Evolutionary conservation across 2,329 filamentous ascomycete species (phyloP), one percentile per base, ranked within the genome.

Genomic region (Fusarium begoniae): DNA sequence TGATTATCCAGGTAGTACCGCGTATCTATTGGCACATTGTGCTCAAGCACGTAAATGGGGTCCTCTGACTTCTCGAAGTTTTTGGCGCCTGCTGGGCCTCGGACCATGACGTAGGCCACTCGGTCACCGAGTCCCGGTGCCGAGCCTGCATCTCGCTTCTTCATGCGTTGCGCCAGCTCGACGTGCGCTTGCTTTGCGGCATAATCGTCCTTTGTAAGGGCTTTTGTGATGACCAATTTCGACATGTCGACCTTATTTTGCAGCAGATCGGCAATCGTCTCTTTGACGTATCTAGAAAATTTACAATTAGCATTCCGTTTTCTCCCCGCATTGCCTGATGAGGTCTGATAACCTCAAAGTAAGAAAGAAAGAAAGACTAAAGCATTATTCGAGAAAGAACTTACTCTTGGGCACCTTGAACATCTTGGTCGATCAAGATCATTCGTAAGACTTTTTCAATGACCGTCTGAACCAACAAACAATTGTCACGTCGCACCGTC

Each of bases 201-300:
- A 82, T 99, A 99, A 80, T 94, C 92, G 47, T 91, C 90, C 82
- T 99, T 99, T 20, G 96, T 93, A 28, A 99, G 88, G 1, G 96
- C 96, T 84, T 99, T 99, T 35, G 96, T 99, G 80, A 99, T 99
- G 81, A 99, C 97, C 24, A 99, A 91, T 83, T 99, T 98, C 43
- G 96, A 98, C 94, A 99, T 97, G 84, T 99, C 96, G 77, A 99
- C 88, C 83, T 97, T 98, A 86, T 99, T 99, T 81, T 98, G 96
- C 44, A 99, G 86, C 24, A 99, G 88, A 80, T 98, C 95, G 14
- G 96, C 93, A 80, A 99, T 99, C 50, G 93, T 98, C 72, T 96
- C 91, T 83, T 98, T 98, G 83, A 99, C 96, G 79, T 98, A 98
- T 74, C 95, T 97, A 78, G 22, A 40, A 58, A 74, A 63, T 57